These are phyloP conservation scores for Alternaria sp. DNA, from an alignment of 2,329 filamentous ascomycete genomes.

Conservation along the genomic window DNA sequence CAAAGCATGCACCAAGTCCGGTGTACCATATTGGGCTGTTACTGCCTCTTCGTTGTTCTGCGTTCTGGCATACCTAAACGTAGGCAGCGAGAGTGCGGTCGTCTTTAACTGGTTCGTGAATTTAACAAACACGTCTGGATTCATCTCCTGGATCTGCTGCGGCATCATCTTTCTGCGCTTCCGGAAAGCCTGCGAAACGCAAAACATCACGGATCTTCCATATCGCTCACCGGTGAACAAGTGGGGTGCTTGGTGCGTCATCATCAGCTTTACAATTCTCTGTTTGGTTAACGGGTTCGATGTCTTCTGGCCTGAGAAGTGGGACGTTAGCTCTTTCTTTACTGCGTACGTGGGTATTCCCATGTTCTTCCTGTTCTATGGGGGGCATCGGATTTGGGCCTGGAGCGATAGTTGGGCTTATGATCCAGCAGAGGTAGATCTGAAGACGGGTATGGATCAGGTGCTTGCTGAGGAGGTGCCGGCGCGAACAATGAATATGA, in stretches of 20 bases:
- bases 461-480: constrained; percentile 45
- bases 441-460: constrained; percentile 53
- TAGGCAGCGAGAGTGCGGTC: constrained; percentile 49
- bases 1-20: constrained; percentile 64
- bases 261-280: constrained; percentile 66
- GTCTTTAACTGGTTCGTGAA: constrained; percentile 75
- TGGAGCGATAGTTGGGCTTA: constrained; percentile 61
- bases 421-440: constrained; percentile 58
- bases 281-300: constrained; percentile 77
- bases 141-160: constrained; percentile 62
- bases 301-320: constrained; percentile 72
- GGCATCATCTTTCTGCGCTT: constrained; percentile 67
- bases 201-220: constrained; percentile 61
- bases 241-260: constrained; percentile 68
- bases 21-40: constrained; percentile 62
- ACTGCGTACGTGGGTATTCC: constrained; percentile 71
- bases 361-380: constrained; percentile 64
- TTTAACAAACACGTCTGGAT: constrained; percentile 65
- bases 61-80: constrained; percentile 58
- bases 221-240: constrained; percentile 65
- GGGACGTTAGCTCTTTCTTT: constrained; percentile 68
- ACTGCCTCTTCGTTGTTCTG: constrained; percentile 52
- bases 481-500: constrained; percentile 17
- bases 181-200: constrained; percentile 62
- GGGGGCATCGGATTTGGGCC: constrained; percentile 57